These are phyloP conservation scores for Leishmania gerbilli DNA, from an alignment of 208 protist genomes.

Conservation along the genomic window DNA sequence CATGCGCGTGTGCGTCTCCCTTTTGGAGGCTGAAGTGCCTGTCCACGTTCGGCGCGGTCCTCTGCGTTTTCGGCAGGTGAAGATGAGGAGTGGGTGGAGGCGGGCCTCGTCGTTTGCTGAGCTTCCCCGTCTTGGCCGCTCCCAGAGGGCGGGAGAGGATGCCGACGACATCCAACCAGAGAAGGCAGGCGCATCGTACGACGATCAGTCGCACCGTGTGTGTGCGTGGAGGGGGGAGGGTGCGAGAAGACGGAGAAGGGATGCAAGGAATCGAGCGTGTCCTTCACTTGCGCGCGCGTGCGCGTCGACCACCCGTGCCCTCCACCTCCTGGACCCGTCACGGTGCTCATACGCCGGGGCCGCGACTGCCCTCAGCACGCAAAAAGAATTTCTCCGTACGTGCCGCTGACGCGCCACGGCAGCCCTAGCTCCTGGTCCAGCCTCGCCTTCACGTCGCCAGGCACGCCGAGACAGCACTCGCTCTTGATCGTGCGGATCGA, in stretches of 20 bases:
- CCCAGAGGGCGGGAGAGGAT: too few relatives aligned
- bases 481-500: constrained; percentile 91
- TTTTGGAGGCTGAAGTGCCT: too few relatives aligned
- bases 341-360: not conserved
- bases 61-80: too few relatives aligned
- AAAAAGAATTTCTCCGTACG: constrained; percentile 85
- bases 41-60: too few relatives aligned
- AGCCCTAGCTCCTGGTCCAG: constrained; percentile 47
- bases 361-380: constrained; percentile 21
- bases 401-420: constrained; percentile 76
- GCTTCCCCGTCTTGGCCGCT: too few relatives aligned
- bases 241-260: not conserved
- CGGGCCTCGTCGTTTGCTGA: too few relatives aligned
- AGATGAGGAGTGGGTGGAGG: too few relatives aligned
- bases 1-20: too few relatives aligned
- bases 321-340: not conserved
- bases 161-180: too few relatives aligned
- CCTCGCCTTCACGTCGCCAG: constrained; percentile 39
- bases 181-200: not conserved
- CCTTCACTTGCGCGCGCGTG: not conserved
- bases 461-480: constrained; percentile 80
- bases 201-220: not conserved
- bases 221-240: not conserved
- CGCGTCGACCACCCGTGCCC: too few relatives aligned
- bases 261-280: not conserved